A percentile compares a stretch with the other conserved stretches of the same genome.
These are phyloP conservation scores for Gossypium turneri DNA, from an alignment of 345 rosid genomes.

Conservation along the genomic window DNA sequence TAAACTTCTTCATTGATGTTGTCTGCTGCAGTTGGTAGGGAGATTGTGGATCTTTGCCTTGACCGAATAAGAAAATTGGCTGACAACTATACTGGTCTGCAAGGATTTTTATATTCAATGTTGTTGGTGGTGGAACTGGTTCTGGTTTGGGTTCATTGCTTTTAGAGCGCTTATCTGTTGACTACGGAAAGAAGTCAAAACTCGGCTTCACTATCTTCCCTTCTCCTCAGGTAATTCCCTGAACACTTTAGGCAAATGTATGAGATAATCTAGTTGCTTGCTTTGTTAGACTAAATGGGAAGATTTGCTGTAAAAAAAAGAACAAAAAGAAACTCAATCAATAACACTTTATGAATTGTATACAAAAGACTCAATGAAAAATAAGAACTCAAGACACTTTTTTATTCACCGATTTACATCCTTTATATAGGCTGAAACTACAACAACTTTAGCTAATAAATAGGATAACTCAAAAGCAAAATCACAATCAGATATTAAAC, in stretches of 20 bases:
- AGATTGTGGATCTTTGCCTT: slow-evolving; percentile 78
- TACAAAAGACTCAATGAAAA: too few relatives aligned
- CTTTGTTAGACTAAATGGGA: too few relatives aligned
- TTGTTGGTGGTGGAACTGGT: slow-evolving; percentile 87
- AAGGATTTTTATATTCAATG: slow-evolving; percentile 74
- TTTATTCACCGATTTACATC: too few relatives aligned
- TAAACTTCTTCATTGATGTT: slow-evolving; percentile 1
- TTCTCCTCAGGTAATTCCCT: slow-evolving; percentile 62
- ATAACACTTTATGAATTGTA: too few relatives aligned
- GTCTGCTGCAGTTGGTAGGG: slow-evolving; percentile 68
- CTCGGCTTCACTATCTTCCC: slow-evolving; percentile 80
- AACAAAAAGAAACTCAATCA: too few relatives aligned
- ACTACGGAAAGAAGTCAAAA: slow-evolving; percentile 88
- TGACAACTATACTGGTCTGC: slow-evolving; percentile 85
- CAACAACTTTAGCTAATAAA: too few relatives aligned
- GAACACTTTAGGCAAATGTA: not conserved
- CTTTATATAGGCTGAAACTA: too few relatives aligned
- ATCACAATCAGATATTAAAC: too few relatives aligned
- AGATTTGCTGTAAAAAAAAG: too few relatives aligned
- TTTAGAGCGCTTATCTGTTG: slow-evolving; percentile 77
- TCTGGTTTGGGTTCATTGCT: slow-evolving; percentile 79
- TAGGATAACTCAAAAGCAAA: too few relatives aligned
- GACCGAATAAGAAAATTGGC: slow-evolving; percentile 77
- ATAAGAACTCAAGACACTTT: too few relatives aligned
- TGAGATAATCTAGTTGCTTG: not conserved